These are phyloP conservation scores for Ceratocystis diversiconidia DNA, from an alignment of 2,329 filamentous ascomycete genomes.

Conservation along the genomic window DNA sequence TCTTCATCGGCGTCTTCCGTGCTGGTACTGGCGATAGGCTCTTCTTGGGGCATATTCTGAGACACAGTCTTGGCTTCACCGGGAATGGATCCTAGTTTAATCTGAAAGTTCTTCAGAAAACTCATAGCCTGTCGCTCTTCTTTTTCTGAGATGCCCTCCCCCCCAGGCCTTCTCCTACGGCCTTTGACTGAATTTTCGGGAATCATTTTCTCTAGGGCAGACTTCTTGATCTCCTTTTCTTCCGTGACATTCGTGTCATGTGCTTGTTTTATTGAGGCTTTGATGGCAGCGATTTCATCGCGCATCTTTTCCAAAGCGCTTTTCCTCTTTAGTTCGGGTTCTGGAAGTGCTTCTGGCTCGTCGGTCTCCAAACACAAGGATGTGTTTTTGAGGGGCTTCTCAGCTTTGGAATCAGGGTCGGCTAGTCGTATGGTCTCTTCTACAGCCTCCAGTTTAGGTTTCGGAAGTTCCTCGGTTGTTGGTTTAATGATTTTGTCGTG, in stretches of 20 bases:
- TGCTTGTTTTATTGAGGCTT: constrained; percentile 65
- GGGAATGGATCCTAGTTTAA: constrained; percentile 1
- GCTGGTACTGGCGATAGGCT: neutral
- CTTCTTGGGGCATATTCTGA: neutral
- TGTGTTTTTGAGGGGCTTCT: neutral
- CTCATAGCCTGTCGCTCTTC: constrained; percentile 24
- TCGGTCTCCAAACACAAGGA: constrained; percentile 9
- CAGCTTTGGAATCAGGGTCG: neutral
- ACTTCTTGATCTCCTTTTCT: constrained; percentile 46
- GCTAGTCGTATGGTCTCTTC: neutral
- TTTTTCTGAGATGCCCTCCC: constrained; percentile 33
- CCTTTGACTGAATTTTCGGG: constrained; percentile 56
- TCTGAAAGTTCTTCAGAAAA: constrained; percentile 14
- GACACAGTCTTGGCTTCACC: neutral
- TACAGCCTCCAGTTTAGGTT: neutral
- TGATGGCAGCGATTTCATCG: constrained; percentile 65
- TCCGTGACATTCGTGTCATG: constrained; percentile 27
- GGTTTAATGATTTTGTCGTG: neutral
- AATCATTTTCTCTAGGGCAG: constrained; percentile 58
- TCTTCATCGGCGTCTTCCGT: constrained; percentile 45
- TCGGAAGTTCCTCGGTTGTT: neutral
- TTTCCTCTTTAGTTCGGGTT: constrained; percentile 19
- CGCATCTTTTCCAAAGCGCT: constrained; percentile 54
- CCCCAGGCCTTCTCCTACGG: constrained; percentile 47
- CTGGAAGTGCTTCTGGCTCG: constrained; percentile 10